Conservation (phyloP, 2,329 filamentous ascomycete species). For the Aspergillus viridinutans region DNA sequence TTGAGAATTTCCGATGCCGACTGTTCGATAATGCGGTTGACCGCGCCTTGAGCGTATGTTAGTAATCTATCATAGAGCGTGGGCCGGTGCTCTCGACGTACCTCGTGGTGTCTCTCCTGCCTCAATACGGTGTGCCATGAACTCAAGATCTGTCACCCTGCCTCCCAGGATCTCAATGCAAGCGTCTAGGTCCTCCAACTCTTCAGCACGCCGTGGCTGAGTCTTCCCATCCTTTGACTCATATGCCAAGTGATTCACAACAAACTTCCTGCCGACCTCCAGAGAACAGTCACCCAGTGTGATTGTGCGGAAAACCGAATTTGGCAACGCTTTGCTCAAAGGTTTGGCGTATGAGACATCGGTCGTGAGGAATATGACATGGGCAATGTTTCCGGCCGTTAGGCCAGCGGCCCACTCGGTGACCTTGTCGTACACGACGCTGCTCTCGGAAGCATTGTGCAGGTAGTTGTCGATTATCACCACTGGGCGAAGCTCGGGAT, state of each 20-base stretch:
- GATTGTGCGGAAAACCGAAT: conserved; percentile 83
- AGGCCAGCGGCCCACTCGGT: conserved; percentile 86
- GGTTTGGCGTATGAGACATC: conserved; percentile 87
- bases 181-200: conserved; percentile 69
- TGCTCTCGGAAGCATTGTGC: conserved; percentile 66
- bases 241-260: conserved; percentile 71
- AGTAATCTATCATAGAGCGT: conserved; percentile 5
- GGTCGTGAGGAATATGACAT: conserved; percentile 90
- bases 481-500: conserved; percentile 76
- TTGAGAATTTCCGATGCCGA: conserved; percentile 87
- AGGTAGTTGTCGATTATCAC: conserved; percentile 91
- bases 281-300: conserved; percentile 81
- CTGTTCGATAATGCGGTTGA: conserved; percentile 84
- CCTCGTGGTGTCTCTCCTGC: conserved; percentile 74
- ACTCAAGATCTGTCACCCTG: conserved; percentile 91
- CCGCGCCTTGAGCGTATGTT: conserved; percentile 53
- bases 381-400: conserved; percentile 82
- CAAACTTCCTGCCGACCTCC: conserved; percentile 81
- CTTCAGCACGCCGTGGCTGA: conserved; percentile 37
- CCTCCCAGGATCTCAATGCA: conserved; percentile 82
- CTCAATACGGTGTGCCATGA: conserved; percentile 83
- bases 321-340: conserved; percentile 79
- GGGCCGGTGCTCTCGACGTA: conserved; percentile 13
- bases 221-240: conserved; percentile 34
- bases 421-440: conserved; percentile 68